Conservation (phyloP, 2,329 filamentous ascomycete species). For the Capronia coronata region DNA sequence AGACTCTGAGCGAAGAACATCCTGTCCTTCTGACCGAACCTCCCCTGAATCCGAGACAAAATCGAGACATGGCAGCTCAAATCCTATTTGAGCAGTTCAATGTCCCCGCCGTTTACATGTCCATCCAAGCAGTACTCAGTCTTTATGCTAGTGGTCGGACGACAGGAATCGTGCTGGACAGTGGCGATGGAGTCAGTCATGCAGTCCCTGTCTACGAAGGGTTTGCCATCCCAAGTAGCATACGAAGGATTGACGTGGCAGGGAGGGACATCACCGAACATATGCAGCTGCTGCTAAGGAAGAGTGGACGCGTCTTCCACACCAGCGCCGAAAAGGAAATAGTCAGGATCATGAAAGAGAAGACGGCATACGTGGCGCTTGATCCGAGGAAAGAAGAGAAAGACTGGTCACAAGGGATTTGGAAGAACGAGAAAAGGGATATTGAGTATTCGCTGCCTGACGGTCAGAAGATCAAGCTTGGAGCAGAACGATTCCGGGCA, state of each 20-base stretch:
- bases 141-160: constrained; percentile 93
- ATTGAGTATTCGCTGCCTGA: constrained; percentile 88
- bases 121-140: constrained; percentile 92
- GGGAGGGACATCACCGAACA: constrained; percentile 95
- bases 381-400: constrained; percentile 94
- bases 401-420: constrained; percentile 68
- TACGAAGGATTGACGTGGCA: constrained; percentile 91
- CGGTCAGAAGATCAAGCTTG: constrained; percentile 89
- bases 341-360: constrained; percentile 95
- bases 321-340: constrained; percentile 99
- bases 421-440: constrained; percentile 67
- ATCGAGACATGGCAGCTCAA: constrained; percentile 92
- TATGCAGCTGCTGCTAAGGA: constrained; percentile 81
- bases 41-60: constrained; percentile 87
- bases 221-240: constrained; percentile 92
- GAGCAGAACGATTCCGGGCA: constrained; percentile 87
- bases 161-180: constrained; percentile 90
- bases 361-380: constrained; percentile 79
- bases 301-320: constrained; percentile 90
- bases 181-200: constrained; percentile 93
- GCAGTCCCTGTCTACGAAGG: constrained; percentile 97
- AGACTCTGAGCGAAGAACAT: constrained; percentile 97
- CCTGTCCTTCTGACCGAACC: constrained; percentile 94
- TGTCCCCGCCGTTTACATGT: constrained; percentile 90
- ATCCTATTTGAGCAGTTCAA: constrained; percentile 99